phyloP scores from a whole-genome alignment of 2,329 filamentous ascomycete species.

The Fusarium poae region DNA sequence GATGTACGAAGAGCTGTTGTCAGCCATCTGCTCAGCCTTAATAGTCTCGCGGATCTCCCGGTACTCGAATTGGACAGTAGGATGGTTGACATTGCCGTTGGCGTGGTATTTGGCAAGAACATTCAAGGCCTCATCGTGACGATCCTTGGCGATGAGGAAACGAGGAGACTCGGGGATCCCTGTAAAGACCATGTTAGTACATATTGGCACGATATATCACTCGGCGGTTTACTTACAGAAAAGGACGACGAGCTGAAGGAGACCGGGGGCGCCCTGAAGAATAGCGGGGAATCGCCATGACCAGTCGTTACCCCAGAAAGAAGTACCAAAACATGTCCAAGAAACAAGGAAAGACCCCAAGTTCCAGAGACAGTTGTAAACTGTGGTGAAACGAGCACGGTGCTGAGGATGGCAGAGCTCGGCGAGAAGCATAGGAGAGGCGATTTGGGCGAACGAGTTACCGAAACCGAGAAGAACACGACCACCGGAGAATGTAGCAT shows the following conservation, averaged over 20 bases:
- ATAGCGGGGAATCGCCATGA: constrained; percentile 75
- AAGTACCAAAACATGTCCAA: constrained; percentile 73
- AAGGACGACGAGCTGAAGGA: constrained; percentile 73
- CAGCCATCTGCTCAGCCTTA: constrained; percentile 65
- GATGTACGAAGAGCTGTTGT: constrained; percentile 65
- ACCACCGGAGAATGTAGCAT: constrained; percentile 58
- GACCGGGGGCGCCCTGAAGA: constrained; percentile 71
- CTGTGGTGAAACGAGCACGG: constrained; percentile 72
- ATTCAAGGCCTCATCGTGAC: constrained; percentile 71
- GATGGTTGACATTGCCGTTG: constrained; percentile 68
- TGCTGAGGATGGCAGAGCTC: constrained; percentile 78
- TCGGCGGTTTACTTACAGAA: constrained; percentile 57
- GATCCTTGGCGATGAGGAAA: constrained; percentile 73
- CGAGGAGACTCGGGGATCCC: constrained; percentile 74
- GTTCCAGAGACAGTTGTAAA: constrained; percentile 79
- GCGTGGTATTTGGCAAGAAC: constrained; percentile 74
- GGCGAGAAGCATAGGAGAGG: constrained; percentile 72
- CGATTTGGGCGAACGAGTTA: constrained; percentile 73
- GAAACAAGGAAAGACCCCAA: constrained; percentile 70
- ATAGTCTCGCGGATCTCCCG: constrained; percentile 75
- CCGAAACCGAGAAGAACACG: constrained; percentile 69
- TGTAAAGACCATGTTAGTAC: neutral
- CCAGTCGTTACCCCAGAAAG: constrained; percentile 70
- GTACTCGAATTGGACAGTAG: constrained; percentile 74
- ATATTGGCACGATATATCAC: fast-evolving